These are phyloP conservation scores for Alectoria sarmentosa DNA, from an alignment of 495 filamentous ascomycete genomes.

Conservation along the genomic window DNA sequence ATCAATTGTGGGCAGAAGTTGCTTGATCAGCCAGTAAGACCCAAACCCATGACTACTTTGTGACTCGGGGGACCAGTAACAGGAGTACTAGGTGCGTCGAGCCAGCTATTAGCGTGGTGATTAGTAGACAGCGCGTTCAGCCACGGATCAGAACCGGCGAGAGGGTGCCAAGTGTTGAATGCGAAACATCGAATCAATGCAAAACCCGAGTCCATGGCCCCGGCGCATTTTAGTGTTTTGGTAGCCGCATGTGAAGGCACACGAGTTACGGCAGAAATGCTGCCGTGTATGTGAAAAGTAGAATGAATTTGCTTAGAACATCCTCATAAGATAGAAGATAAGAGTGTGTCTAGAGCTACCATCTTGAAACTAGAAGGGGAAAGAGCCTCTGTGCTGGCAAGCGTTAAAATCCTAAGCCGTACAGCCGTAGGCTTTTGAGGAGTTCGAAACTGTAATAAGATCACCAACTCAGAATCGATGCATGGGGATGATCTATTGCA, in stretches of 20 bases:
- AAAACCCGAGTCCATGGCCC: slow-evolving; percentile 11
- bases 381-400: slow-evolving; percentile 17
- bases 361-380: slow-evolving; percentile 10
- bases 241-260: slow-evolving; percentile 16
- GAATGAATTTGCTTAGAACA: neutral
- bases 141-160: neutral
- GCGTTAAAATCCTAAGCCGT: slow-evolving; percentile 12
- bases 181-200: neutral
- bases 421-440: slow-evolving; percentile 2
- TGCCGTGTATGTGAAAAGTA: neutral
- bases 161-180: slow-evolving; percentile 1
- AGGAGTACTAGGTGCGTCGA: neutral
- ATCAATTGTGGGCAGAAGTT: neutral
- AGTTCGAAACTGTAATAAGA: slow-evolving; percentile 4
- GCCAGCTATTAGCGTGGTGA: neutral
- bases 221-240: slow-evolving; percentile 8
- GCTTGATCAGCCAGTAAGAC: neutral
- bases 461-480: neutral
- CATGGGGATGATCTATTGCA: neutral
- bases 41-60: neutral
- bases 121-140: neutral
- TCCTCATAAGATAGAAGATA: slow-evolving; percentile 8
- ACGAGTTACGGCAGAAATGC: slow-evolving; percentile 9
- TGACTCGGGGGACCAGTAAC: neutral
- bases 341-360: slow-evolving; percentile 12